Base-by-base conservation (phyloP, 345 rosid genomes). In the Lagerstroemia speciosa region DNA sequence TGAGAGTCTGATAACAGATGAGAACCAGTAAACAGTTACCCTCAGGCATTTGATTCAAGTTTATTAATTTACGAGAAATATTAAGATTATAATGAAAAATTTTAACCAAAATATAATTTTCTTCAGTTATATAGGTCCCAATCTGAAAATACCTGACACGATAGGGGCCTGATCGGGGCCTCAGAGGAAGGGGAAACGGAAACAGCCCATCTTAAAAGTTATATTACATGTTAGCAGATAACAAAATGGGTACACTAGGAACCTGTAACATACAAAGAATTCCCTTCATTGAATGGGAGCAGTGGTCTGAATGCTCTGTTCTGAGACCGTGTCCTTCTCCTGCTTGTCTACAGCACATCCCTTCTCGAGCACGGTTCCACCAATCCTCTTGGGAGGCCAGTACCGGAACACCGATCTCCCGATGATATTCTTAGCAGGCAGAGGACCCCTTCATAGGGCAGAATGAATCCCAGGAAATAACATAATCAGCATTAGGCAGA, bases 331-430 rank as follows among this genome's bases (percentile, higher is more conserved):
- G 40, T 38, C 72, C 55, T 61, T 76, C 36, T 79, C 80, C 71
- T 79, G 88, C 68, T 78, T 81, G 70, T 85, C 91, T 55, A 85
- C 76, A 37, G 89, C 89, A 73, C 95, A 88, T 16, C 88, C 97
- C 40, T 75, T 73, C 74, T 89, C 82, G 22, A 78, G 75, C 72
- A 84, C 83, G 0, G 98, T 89, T 38, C 89, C 78, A 53, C 89
- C 90, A 48, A 95, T 83, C 81, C 93, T 77, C 41, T 86, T 84
- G 16, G 89, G 98, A 3, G 99, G 99, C 98, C 98, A 92, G 77
- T 91, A 92, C 17, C 96, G 96, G 36, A 88, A 77, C 50, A 89
- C 77, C 41, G 97, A 94, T 80, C 97, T 87, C 80, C 99, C 99
- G 10, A 92, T 81, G 27, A 94, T 92, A 72, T 94, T 94, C 81